These are phyloP conservation scores for Aspergillus fructus DNA, from an alignment of 2,329 filamentous ascomycete genomes.

Conservation along the genomic window DNA sequence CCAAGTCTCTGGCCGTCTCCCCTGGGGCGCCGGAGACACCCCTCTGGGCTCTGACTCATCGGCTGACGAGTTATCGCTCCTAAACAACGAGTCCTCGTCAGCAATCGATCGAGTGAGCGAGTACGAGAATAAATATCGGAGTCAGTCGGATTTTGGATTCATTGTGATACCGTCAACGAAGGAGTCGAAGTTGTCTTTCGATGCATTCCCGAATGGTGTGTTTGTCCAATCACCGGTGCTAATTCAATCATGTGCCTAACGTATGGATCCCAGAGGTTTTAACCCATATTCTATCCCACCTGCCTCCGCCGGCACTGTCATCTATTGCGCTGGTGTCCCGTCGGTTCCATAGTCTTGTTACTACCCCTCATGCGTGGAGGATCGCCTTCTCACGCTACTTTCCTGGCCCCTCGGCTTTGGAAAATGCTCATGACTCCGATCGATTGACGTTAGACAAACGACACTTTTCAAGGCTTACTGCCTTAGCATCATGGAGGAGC, in stretches of 20 bases:
- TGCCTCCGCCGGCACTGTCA: constrained; percentile 80
- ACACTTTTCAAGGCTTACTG: constrained; percentile 77
- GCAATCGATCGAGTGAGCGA: constrained; percentile 53
- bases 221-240: constrained; percentile 8
- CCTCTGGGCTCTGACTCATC: constrained; percentile 23
- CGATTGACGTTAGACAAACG: constrained; percentile 69
- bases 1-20: constrained; percentile 44
- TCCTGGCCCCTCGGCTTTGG: constrained; percentile 66
- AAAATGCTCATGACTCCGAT: constrained; percentile 50
- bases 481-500: constrained; percentile 88
- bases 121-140: constrained; percentile 52
- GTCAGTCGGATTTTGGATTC: constrained; percentile 49
- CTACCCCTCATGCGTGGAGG: constrained; percentile 89
- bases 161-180: constrained; percentile 50
- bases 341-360: constrained; percentile 82
- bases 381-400: constrained; percentile 91
- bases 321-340: constrained; percentile 82
- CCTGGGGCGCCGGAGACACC: constrained; percentile 39
- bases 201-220: constrained; percentile 77
- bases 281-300: constrained; percentile 85
- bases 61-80: constrained; percentile 21
- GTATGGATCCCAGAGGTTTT: constrained; percentile 67
- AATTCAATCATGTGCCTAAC: constrained; percentile 13
- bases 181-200: constrained; percentile 50
- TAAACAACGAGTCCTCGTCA: constrained; percentile 41